phyloP scores from a whole-genome alignment of 2,329 filamentous ascomycete species.

The Talaromyces sp. region DNA sequence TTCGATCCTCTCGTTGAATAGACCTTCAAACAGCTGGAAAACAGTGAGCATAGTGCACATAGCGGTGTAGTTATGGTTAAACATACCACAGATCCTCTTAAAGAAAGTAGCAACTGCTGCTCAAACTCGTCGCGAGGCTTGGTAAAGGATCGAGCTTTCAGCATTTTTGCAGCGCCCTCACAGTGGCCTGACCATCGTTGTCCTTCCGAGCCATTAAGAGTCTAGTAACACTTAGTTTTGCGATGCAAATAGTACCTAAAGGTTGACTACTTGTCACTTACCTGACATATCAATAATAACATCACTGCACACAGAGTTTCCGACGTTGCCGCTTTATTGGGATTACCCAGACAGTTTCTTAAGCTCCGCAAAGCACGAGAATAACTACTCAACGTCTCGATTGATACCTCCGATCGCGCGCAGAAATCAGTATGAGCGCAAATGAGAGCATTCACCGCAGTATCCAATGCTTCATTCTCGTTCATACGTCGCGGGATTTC shows the following conservation, averaged over 20 bases:
- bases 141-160: conserved; percentile 29
- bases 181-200: conserved; percentile 26
- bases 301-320: conserved; percentile 37
- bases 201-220: conserved; percentile 15
- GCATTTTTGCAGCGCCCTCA: conserved; percentile 33
- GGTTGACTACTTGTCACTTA: conserved; percentile 8
- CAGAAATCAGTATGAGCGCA: conserved; percentile 27
- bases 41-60: background rate
- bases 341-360: conserved; percentile 28
- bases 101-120: conserved; percentile 27
- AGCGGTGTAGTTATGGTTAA: background rate
- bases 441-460: conserved; percentile 29
- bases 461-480: conserved; percentile 44
- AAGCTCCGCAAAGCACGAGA: conserved; percentile 26
- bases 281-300: conserved; percentile 32
- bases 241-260: background rate
- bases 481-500: conserved; percentile 46
- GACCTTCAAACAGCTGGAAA: conserved; percentile 32
- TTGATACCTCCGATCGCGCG: conserved; percentile 15
- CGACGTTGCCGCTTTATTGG: conserved; percentile 25
- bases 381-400: conserved; percentile 28
- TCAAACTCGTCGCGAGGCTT: conserved; percentile 32
- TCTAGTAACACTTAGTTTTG: background rate
- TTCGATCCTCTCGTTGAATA: conserved; percentile 31
- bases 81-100: conserved; percentile 34